A percentile compares a stretch with the other conserved stretches of the same genome.
These are phyloP conservation scores for Poterioochromonas sp. DNA, from an alignment of 352 stramenopile species.

Conservation along the genomic window DNA sequence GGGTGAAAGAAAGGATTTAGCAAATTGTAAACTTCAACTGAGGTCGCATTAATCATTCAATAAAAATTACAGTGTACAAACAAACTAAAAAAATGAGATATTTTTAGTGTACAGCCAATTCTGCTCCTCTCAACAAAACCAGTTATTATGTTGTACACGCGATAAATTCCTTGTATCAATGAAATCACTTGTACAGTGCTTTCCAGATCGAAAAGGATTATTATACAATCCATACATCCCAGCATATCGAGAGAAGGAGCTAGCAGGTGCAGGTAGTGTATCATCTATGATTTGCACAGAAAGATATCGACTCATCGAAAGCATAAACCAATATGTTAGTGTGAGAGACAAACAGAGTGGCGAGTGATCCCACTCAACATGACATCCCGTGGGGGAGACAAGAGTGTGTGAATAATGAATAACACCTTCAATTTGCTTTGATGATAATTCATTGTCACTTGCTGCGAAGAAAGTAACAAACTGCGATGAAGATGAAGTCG, in stretches of 20 bases:
- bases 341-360: not conserved
- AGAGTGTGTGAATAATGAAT: not conserved
- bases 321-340: not conserved
- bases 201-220: not conserved
- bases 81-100: no score
- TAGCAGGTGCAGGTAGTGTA: not conserved
- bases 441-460: not conserved
- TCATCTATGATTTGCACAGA: not conserved
- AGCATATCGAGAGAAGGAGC: not conserved
- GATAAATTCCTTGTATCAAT: not conserved
- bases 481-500: not conserved
- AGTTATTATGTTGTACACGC: not conserved
- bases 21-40: no score
- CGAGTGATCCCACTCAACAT: slow-evolving; percentile 4
- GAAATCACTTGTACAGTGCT: not conserved
- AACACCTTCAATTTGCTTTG: not conserved
- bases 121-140: not conserved
- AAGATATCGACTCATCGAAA: not conserved
- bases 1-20: no score
- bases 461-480: not conserved
- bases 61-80: no score
- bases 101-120: no score
- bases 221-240: not conserved
- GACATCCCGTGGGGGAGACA: not conserved
- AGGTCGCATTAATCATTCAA: no score